Evolutionary conservation across 176 grass and related monocot species (phyloP).

Genomic region (Metroxylon sagu): DNA sequence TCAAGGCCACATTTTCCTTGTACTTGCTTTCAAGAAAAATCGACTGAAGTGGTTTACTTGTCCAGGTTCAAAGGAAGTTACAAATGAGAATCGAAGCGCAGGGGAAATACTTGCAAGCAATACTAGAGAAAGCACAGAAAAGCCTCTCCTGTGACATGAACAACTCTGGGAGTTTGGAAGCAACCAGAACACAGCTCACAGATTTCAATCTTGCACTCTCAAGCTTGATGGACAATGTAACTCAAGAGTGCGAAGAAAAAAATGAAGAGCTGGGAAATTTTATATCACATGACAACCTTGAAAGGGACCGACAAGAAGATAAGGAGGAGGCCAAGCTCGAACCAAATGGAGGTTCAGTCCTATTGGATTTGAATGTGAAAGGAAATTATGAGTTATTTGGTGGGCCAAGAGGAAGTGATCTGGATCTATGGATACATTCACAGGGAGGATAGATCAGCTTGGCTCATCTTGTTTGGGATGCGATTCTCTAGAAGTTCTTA

Average conservation of each 20-base stretch:
- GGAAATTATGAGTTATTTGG: conserved; percentile 48
- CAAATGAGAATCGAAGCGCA: conserved; percentile 94
- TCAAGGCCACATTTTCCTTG: too few relatives aligned
- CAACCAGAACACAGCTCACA: conserved; percentile 43
- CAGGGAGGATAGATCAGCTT: conserved; percentile 22
- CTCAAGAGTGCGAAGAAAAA: conserved; percentile 41
- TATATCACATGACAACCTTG: conserved; percentile 33
- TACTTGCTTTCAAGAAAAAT: too few relatives aligned
- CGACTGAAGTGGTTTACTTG: too few relatives aligned
- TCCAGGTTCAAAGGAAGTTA: conserved; percentile 89
- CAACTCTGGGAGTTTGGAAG: conserved; percentile 34
- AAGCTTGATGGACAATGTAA: conserved; percentile 46
- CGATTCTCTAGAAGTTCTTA: neutral
- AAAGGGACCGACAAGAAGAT: conserved; percentile 25
- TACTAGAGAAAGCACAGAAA: conserved; percentile 69
- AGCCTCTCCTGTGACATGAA: conserved; percentile 45
- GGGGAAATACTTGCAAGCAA: conserved; percentile 82
- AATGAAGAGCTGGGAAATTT: conserved; percentile 30
- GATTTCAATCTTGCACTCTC: conserved; percentile 70
- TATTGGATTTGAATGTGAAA: conserved; percentile 81
- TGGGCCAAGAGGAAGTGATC: conserved; percentile 34
- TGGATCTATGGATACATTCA: conserved; percentile 40
- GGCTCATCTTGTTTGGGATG: conserved; percentile 5
- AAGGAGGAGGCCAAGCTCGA: conserved; percentile 32
- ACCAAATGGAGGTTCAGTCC: conserved; percentile 28